phyloP scores from a whole-genome alignment of 106 monocot species.

The Dioscorea alata region DNA sequence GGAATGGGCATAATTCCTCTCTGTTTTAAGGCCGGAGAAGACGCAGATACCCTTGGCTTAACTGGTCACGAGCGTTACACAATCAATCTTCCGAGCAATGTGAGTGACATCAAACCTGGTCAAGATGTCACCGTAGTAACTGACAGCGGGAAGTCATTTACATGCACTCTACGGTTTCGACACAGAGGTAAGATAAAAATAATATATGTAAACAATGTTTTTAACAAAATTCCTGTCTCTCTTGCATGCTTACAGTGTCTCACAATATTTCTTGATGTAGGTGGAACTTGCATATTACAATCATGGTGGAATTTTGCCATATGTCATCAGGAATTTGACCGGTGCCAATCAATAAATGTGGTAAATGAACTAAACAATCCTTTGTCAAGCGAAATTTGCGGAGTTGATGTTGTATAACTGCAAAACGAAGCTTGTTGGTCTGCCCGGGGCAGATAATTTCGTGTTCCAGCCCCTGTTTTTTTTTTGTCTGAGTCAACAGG shows the following conservation, averaged over 20 bases:
- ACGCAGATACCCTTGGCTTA: conserved; percentile 80
- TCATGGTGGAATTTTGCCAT: conserved; percentile 89
- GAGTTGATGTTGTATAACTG: too few species aligned
- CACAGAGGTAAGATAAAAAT: conserved; percentile 64
- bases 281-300: conserved; percentile 90
- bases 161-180: conserved; percentile 81
- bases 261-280: conserved; percentile 22
- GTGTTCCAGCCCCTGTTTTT: too few species aligned
- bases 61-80: conserved; percentile 83
- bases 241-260: neutral
- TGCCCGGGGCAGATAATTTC: too few species aligned
- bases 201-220: too few species aligned
- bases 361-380: too few species aligned
- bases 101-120: conserved; percentile 72
- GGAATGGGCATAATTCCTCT: conserved; percentile 95
- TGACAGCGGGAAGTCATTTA: conserved; percentile 69
- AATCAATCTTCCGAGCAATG: conserved; percentile 63
- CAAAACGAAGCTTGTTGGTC: too few species aligned
- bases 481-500: too few species aligned
- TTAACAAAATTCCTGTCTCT: too few species aligned
- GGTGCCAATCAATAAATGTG: conserved; percentile 28
- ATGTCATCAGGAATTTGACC: conserved; percentile 78
- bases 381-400: too few species aligned
- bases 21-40: conserved; percentile 87
- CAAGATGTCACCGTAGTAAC: conserved; percentile 71